These are phyloP conservation scores for Dothistroma pini DNA, from an alignment of 2,329 filamentous ascomycete genomes.

Conservation along the genomic window DNA sequence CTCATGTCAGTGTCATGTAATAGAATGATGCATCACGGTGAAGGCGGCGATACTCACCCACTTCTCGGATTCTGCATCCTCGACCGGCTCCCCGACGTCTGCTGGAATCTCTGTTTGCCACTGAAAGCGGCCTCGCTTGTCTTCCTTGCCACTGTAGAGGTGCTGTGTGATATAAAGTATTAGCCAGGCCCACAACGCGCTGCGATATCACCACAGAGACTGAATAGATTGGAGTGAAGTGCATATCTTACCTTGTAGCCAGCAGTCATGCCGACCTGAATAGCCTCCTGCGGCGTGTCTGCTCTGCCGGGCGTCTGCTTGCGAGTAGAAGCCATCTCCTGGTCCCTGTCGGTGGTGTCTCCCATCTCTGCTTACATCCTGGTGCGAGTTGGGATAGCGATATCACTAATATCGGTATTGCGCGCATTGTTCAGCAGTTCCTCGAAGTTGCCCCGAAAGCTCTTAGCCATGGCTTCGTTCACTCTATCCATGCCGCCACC, in stretches of 20 bases:
- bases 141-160: constrained; percentile 39
- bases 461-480: too few species aligned
- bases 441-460: too few species aligned
- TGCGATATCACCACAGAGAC: not conserved
- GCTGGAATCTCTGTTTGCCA: constrained; percentile 34
- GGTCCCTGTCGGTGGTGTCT: not conserved
- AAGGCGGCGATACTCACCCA: constrained; percentile 39
- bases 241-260: not conserved
- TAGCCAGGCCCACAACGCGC: not conserved
- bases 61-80: constrained; percentile 59
- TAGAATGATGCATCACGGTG: not conserved
- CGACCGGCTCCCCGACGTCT: constrained; percentile 54
- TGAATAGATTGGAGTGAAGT: not conserved
- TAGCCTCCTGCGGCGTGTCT: not conserved
- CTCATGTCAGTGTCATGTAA: not conserved
- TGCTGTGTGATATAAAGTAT: constrained; percentile 29
- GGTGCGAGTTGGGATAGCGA: not conserved
- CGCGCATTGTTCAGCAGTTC: too few species aligned
- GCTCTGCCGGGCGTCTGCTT: not conserved
- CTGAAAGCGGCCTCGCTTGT: constrained; percentile 5
- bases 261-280: not conserved
- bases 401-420: too few species aligned
- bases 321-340: not conserved
- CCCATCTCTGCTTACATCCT: not conserved
- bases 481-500: too few species aligned